Evolutionary conservation across 305 asterid genomes (phyloP), one percentile per base, ranked within the genome.

Genomic region (Fraxinus dipetala): DNA sequence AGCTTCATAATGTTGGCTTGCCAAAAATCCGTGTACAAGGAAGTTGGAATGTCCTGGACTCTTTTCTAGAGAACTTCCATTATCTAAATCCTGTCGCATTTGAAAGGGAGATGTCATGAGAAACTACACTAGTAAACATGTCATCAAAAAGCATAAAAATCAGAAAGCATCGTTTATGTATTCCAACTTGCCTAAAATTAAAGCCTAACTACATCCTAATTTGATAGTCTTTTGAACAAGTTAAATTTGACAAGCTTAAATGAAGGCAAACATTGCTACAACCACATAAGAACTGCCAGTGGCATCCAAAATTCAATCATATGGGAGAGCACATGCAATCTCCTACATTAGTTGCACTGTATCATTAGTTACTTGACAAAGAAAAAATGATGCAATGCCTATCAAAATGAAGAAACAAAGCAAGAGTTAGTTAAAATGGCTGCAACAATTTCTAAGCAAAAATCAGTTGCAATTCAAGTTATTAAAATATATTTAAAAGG

Each of bases 141-240:
- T 61, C 75, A 61, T 65, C 24, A 14, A 77, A 45, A 67, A 14
- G 3, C 36, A 4, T 11, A 11, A 45, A 45, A 45, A 45, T 18
- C 56, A 45, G 56, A 45, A 45, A 45, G 56, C 56, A 45, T 70
- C 32, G 3, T 3, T 28, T 18, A 32, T 70, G 40, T 5, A 5
- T 45, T 28, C 51, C 76, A 77, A 79, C 43, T 16, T 76, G 56
- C 81, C 14, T 35, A 67, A 36, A 45, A 54, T 35, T 9, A 80
- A 28, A 56, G 18, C 26, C 40, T 30, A 3, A 45, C 4, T 3
- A 45, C 56, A 11, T 45, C 16, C 5, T 11, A 45, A 45, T 45
- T 13, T 45, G 56, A 45, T 45, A 11, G 61, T 51, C 22, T 4
- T 51, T 16, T 48, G 61, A 51, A 5, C 61, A 51, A 51, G 22